Percentiles rank a stretch among this genome's conserved stretches.
Evolutionary conservation across 176 grass and related monocot genomes (phyloP).

Genomic region (Oryza nivara): DNA sequence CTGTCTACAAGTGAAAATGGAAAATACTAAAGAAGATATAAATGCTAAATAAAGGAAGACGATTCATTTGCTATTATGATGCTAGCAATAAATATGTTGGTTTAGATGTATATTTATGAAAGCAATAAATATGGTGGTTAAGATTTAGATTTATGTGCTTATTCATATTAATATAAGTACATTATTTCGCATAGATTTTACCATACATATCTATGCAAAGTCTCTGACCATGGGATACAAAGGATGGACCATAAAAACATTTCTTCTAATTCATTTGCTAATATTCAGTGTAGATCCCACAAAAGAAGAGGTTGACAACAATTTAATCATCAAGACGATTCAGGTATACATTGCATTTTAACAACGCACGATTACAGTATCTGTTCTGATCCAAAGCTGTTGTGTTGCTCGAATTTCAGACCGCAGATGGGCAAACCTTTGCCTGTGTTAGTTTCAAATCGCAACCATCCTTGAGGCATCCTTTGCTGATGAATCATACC

Average conservation of each 20-base stretch:
- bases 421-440: neutral
- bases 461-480: neutral
- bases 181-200: neutral
- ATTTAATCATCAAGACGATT: neutral
- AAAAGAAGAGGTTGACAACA: neutral
- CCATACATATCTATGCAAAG: neutral
- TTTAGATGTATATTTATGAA: neutral
- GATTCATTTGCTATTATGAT: neutral
- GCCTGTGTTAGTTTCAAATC: neutral
- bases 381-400: neutral
- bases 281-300: neutral
- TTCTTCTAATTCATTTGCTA: neutral
- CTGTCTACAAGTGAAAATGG: no score
- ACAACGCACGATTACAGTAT: neutral
- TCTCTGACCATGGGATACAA: neutral
- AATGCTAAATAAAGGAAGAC: neutral
- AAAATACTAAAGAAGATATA: neutral
- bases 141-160: neutral
- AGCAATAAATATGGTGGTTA: neutral
- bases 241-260: neutral
- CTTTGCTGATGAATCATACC: slow-evolving; percentile 4
- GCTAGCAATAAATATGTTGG: neutral
- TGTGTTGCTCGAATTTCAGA: neutral
- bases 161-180: neutral
- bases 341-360: neutral